Percentiles rank a stretch among this genome's conserved stretches.
These are phyloP conservation scores for Erodium trifolium DNA, from an alignment of 441 rosid species.

Conservation along the genomic window DNA sequence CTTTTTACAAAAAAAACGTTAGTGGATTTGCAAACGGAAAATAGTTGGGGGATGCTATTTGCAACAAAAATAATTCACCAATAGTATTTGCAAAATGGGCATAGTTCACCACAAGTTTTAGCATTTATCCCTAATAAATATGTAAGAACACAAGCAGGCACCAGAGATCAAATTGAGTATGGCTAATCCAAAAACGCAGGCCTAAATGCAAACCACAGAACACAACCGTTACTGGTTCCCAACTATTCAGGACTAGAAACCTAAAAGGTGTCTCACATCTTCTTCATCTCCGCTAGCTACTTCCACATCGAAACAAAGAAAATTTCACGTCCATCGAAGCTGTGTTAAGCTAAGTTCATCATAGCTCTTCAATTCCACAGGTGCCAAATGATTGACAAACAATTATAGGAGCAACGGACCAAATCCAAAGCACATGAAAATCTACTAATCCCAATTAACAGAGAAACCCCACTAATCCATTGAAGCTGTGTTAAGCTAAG, in stretches of 20 bases:
- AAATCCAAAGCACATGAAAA: not conserved
- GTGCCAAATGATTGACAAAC: not conserved
- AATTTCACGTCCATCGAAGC: not conserved
- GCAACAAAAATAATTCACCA: no score
- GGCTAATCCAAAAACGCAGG: not conserved
- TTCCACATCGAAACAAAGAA: not conserved
- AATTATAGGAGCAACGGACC: not conserved
- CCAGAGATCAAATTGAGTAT: not conserved
- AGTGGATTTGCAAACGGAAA: no score
- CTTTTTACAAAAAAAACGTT: no score
- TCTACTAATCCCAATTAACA: not conserved
- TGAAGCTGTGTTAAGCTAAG: not conserved
- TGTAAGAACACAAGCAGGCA: conserved; percentile 2
- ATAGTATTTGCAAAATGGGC: no score
- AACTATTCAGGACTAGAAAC: not conserved
- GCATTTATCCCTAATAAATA: not conserved
- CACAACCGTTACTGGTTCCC: not conserved
- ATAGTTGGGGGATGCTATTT: no score
- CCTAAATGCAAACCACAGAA: not conserved
- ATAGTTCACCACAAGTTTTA: no score
- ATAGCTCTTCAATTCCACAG: not conserved
- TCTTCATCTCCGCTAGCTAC: not conserved
- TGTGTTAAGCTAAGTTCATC: not conserved
- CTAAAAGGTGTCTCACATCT: not conserved
- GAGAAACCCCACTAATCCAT: conserved; percentile 5